These are phyloP conservation scores for Kazachstania psychrophila DNA, from an alignment of 805 yeast genomes.

Conservation along the genomic window DNA sequence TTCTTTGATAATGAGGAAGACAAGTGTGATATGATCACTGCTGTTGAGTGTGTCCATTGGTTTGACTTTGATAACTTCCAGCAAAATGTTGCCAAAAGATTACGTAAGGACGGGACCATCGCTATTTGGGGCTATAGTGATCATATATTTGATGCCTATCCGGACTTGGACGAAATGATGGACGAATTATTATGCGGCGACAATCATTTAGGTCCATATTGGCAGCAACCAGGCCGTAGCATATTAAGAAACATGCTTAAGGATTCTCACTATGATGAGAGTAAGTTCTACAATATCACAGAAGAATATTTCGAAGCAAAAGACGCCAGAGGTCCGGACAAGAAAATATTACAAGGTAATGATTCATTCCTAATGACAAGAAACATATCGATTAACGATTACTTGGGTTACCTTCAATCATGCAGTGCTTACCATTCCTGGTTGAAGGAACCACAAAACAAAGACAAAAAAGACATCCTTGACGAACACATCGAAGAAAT, in stretches of 20 bases:
- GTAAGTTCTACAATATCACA: slow-evolving; percentile 34
- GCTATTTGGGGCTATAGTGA: slow-evolving; percentile 78
- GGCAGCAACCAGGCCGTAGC: slow-evolving; percentile 80
- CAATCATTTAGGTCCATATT: slow-evolving; percentile 45
- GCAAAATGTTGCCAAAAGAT: slow-evolving; percentile 37
- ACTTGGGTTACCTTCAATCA: slow-evolving; percentile 49
- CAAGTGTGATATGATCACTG: slow-evolving; percentile 52
- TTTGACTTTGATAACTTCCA: slow-evolving; percentile 49
- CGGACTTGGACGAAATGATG: slow-evolving; percentile 47
- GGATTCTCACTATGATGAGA: slow-evolving; percentile 13
- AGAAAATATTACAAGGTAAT: background rate
- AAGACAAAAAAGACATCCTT: slow-evolving; percentile 38
- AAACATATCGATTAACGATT: slow-evolving; percentile 37
- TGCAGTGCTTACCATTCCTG: slow-evolving; percentile 63
- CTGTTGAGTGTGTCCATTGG: slow-evolving; percentile 91
- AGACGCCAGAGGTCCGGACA: slow-evolving; percentile 8
- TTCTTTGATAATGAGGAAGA: slow-evolving; percentile 8
- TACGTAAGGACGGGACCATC: slow-evolving; percentile 56
- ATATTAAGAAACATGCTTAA: slow-evolving; percentile 38
- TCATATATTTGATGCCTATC: slow-evolving; percentile 45
- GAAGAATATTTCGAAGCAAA: slow-evolving; percentile 22
- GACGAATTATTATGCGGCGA: slow-evolving; percentile 44
- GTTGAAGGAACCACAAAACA: slow-evolving; percentile 29
- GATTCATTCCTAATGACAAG: slow-evolving; percentile 30
- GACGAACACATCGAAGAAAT: slow-evolving; percentile 37